Base-by-base conservation (phyloP, 768 basidiomycete genomes). In the Termitomyces sp. region DNA sequence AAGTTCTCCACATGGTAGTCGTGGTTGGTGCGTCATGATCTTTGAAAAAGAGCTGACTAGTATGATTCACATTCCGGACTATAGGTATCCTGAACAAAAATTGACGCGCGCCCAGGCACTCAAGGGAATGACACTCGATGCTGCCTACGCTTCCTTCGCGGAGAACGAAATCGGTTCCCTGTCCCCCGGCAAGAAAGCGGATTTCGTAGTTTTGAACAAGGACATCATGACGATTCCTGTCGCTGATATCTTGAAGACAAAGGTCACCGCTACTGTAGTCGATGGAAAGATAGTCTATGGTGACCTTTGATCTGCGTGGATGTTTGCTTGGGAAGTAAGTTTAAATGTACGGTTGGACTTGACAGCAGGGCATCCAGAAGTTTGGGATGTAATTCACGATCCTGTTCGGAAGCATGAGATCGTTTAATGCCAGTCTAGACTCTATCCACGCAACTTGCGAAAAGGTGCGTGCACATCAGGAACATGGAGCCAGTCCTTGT, bases 81-180 rank as follows among this genome's bases (percentile, higher is more conserved):
- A n/a, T 62, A 94, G 93, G 93, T 95, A 83, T 69, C 78, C 90
- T 0, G 73, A 82, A 0, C 83, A 98, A 71, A 79, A 81, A n/a
- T 77, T 98, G 12, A 89, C 92, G 5, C 83, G 94, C 5, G 77
- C 79, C 15, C 88, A 98, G 71, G 91, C 96, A 0, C 77, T 98
- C 34, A 91, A 89, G 71, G 91, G 96, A 11, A 93, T 96, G 89
- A 96, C 95, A 0, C 76, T 90, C 36, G 92, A 94, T 65, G 86
- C 93, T 0, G 95, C 96, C 1, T 94, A 92, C 66, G 95, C 95
- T 0, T 84, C 90, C 0, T 95, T 96, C 68, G 76, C 85, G 2
- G 92, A 94, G 69, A 71, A 83, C 17, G 76, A 77, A 6, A 75
- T 88, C 1, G 96, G 96, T 1, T 91, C 89, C 0, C 81, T 98